Base-by-base conservation (phyloP, 768 basidiomycete species). In the Lanmaoa pseudosensibilis region DNA sequence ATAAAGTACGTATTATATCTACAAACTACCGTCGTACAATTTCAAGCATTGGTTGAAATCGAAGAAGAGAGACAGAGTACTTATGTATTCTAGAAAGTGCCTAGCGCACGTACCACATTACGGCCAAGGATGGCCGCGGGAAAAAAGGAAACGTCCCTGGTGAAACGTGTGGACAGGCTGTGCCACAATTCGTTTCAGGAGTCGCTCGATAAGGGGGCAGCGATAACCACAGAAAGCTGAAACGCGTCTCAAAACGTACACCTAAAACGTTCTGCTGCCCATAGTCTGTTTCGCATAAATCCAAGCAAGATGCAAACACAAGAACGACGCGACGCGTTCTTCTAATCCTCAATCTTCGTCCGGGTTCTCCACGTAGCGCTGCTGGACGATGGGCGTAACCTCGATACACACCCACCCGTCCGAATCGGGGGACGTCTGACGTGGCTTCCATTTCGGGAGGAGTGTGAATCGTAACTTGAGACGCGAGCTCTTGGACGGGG, bases 391-490 rank as follows among this genome's bases (percentile, higher is more conserved):
- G 4, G 70, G 68, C 7, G 59, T 67, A 27, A 74, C 49, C 5
- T 73, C 70, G 52, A 72, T 60, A 40, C 58, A 67, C 19, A 72
- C 65, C 70, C 72, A 72, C 11, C 69, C 72, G 1, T 66, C 71
- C 33, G 57, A 59, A 30, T 38, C 67, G 11, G 36, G 38, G 9
- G 57, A 60, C 4, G 56, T 18, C 38, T 38, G 55, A 25, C 55
- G 66, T n/a, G 21, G 19, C 19, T 57, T 66, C 30, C 70, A 61
- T 38, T 48, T 62, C 10, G 57, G 54, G 0, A 70, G 54, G 4
- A 63, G 55, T 12, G 64, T 7, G n/a, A 63, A 52, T 18, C 58
- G 58, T 12, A 57, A 4, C 45, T 50, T 63, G 56, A 54, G 52
- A 36, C 59, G 61, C 37, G 62, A 46, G 48, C 54, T 48, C 50